Conservation (phyloP, 2,329 filamentous ascomycete species). For the Talaromyces marneffei region DNA sequence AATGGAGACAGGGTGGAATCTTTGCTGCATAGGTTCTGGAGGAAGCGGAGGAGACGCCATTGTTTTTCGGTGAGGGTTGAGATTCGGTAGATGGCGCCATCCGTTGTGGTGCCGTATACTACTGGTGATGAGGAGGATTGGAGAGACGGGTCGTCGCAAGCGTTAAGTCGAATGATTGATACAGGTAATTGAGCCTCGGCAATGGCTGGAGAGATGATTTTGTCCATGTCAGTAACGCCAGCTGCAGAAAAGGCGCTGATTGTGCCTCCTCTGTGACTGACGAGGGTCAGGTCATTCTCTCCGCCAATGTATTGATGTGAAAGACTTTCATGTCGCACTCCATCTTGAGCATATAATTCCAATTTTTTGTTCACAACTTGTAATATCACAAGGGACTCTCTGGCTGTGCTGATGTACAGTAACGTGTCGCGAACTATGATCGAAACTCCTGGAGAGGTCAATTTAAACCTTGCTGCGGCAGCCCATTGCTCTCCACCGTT, state of each 20-base stretch:
- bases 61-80: slow-evolving; percentile 57
- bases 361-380: slow-evolving; percentile 35
- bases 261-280: slow-evolving; percentile 48
- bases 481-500: slow-evolving; percentile 37
- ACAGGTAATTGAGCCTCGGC: slow-evolving; percentile 31
- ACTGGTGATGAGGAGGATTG: slow-evolving; percentile 30
- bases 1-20: slow-evolving; percentile 49
- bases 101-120: slow-evolving; percentile 61
- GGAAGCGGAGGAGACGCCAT: slow-evolving; percentile 64
- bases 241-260: slow-evolving; percentile 37
- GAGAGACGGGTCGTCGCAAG: slow-evolving; percentile 17
- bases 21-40: slow-evolving; percentile 62
- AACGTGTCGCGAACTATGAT: slow-evolving; percentile 43
- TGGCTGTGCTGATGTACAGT: slow-evolving; percentile 51
- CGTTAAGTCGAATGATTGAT: slow-evolving; percentile 29
- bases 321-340: slow-evolving; percentile 28
- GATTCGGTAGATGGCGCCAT: slow-evolving; percentile 66
- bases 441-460: slow-evolving; percentile 47
- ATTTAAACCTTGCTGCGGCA: slow-evolving; percentile 31
- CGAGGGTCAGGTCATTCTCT: slow-evolving; percentile 43
- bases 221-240: slow-evolving; percentile 23
- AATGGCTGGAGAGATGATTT: slow-evolving; percentile 26
- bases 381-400: slow-evolving; percentile 49
- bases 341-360: slow-evolving; percentile 30
- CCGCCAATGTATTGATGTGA: slow-evolving; percentile 35